Base-by-base conservation (phyloP, 768 basidiomycete species). In the Mrakia hoshinonis region DNA sequence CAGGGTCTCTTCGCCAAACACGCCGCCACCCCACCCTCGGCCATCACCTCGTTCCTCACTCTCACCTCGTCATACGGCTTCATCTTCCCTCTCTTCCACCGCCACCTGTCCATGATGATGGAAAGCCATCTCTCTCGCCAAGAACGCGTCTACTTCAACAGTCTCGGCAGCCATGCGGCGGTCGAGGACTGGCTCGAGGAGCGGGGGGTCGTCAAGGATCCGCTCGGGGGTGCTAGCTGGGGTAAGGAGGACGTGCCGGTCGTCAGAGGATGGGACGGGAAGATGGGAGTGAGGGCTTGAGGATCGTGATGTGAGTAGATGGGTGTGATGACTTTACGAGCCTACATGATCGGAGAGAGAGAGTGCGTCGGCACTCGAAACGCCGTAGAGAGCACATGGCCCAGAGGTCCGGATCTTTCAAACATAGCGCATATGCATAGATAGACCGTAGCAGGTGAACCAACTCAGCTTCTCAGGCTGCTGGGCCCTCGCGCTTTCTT, bases 51-150 rank as follows among this genome's bases (percentile, higher is more conserved):
- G 54, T 83, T 83, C 73, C 75, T 81, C 12, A 70, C 76, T 24
- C 75, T 82, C 36, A 76, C 80, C 1, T 75, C 77, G 20, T 76
- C 77, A 4, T 80, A 80, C 69, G 80, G 80, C 1, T 74, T 83
- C 1, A 78, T 79, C 66, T 83, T 79, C 71, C 78, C 80, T 1
- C 76, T 82, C n/a, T 82, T 83, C 74, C 83, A 83, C 68, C 77
- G 81, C 15, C 83, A 84, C 70, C 39, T 82, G 9, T 73, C 79
- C 10, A 82, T 81, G 77, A 82, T 82, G 81, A 78, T 83, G 46
- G 82, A 82, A 73, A 65, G 73, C 15, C 75, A 75, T 34, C 75
- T 80, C 31, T 52, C 68, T n/a, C 62, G 76, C 39, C 54, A 78
- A 22, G 82, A 83, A 62, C 73, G 80, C n/a, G 75, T 77, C 13